Percentiles rank a stretch among this genome's conserved stretches.
phyloP scores from a whole-genome alignment of 139 green algal genomes.

The Zygnema circumcarinatum region DNA sequence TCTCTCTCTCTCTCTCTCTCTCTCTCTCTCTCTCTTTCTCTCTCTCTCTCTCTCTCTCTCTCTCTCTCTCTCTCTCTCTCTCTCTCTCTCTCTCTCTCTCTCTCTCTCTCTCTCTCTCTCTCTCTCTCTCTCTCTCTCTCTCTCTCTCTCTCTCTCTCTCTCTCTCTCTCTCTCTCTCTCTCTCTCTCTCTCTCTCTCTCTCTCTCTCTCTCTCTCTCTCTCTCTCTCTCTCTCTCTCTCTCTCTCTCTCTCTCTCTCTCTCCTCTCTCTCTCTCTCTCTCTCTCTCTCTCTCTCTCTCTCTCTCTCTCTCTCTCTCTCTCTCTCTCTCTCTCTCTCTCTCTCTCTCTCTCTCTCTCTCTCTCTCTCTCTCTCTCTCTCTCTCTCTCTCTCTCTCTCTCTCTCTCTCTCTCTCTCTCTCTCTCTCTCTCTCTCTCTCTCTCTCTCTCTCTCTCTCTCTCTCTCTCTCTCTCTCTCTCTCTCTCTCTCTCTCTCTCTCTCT shows the following conservation, averaged over 20 bases:
- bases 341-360: neutral
- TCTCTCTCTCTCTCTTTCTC: neutral
- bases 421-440: slow-evolving; percentile 3
- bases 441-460: neutral
- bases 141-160: neutral
- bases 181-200: neutral
- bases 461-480: neutral
- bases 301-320: neutral
- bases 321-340: neutral
- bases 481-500: neutral
- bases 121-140: neutral
- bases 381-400: neutral
- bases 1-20: neutral
- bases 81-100: neutral
- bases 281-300: neutral
- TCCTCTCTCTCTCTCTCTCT: neutral
- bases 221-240: neutral
- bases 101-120: neutral
- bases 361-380: neutral
- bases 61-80: neutral
- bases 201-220: neutral
- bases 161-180: slow-evolving; percentile 4
- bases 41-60: neutral
- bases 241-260: neutral
- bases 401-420: neutral